Evolutionary conservation across 768 basidiomycete genomes (phyloP), one percentile per base, ranked within the genome.

Genomic region (Kwoniella europaea): DNA sequence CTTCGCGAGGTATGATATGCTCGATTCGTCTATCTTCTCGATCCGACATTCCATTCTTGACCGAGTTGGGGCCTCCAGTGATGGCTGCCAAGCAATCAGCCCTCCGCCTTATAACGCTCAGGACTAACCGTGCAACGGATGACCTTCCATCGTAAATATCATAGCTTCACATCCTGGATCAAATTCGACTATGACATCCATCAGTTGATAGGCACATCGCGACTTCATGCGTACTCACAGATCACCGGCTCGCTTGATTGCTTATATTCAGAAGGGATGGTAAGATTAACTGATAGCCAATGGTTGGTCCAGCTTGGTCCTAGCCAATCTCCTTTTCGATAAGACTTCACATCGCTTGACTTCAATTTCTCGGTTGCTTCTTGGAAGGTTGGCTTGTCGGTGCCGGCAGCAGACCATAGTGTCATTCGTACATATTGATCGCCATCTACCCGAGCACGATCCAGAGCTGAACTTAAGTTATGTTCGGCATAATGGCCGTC

Each of bases 231-330:
- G 10, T 10, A 65, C 71, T 72, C 53, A 72, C 72, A 72, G 35
- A 92, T 94, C 92, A 55, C 94, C 89, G 20, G 90, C 59, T 71
- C 88, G 69, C 92, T 91, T 76, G 95, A 93, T 10, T 78, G 70
- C 86, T 85, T 87, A 79, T 91, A 93, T 60, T 90, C 88, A 10
- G 86, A 82, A 0, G 95, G 96, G 42, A 98, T 89, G 2, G 85
- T 87, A 3, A 98, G 80, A 10, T 88, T 87, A 43, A 96, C 90
- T 76, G 93, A 93, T 88, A 91, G 93, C 95, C 95, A 98, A 82
- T 98, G 94, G 76, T 96, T 95, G 18, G 91, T 91, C 92, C 95
- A 98, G 69, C 92, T 93, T 35, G 94, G 94, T 43, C 95, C 95
- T 79, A 97, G 92, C 16, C 87, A 87, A 66, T 93, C 90, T 6